Evolutionary conservation across 257 asterid species (phyloP).

Genomic region (Solanum microdontum): DNA sequence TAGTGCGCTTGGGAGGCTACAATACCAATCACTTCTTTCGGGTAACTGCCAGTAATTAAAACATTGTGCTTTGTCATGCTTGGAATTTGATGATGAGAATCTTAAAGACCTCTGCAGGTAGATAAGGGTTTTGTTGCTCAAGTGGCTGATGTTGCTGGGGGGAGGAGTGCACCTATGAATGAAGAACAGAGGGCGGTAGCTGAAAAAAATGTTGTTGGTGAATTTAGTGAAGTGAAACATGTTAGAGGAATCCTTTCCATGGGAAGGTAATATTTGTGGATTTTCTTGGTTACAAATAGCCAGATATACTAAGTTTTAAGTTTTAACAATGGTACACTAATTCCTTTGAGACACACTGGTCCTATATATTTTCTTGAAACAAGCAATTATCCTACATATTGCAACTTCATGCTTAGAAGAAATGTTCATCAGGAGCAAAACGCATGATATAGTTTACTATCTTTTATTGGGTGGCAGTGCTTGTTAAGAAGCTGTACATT

Average conservation of each 20-base stretch:
- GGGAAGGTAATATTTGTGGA: slow-evolving; percentile 64
- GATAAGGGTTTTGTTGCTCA: slow-evolving; percentile 98
- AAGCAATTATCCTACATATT: background rate
- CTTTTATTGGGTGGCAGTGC: background rate
- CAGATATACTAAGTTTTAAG: background rate
- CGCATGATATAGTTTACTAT: background rate
- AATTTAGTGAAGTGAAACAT: slow-evolving; percentile 85
- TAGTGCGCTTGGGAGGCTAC: slow-evolving; percentile 78
- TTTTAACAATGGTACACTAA: background rate
- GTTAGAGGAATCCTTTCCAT: slow-evolving; percentile 94
- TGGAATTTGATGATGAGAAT: slow-evolving; percentile 5
- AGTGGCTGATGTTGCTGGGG: slow-evolving; percentile 92
- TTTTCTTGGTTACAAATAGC: background rate
- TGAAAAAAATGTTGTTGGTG: slow-evolving; percentile 70
- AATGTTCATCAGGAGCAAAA: background rate
- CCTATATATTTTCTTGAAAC: background rate
- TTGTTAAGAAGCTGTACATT: background rate
- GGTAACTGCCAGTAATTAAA: slow-evolving; percentile 29
- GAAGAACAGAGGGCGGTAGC: slow-evolving; percentile 67
- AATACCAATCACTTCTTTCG: slow-evolving; percentile 93
- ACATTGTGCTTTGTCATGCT: background rate
- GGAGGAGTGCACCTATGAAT: slow-evolving; percentile 90
- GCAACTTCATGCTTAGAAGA: background rate
- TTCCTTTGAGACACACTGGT: background rate
- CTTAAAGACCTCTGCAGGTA: slow-evolving; percentile 35